phyloP scores from a whole-genome alignment of 2,329 filamentous ascomycete genomes.

The Aspergillus pseudoterreus region DNA sequence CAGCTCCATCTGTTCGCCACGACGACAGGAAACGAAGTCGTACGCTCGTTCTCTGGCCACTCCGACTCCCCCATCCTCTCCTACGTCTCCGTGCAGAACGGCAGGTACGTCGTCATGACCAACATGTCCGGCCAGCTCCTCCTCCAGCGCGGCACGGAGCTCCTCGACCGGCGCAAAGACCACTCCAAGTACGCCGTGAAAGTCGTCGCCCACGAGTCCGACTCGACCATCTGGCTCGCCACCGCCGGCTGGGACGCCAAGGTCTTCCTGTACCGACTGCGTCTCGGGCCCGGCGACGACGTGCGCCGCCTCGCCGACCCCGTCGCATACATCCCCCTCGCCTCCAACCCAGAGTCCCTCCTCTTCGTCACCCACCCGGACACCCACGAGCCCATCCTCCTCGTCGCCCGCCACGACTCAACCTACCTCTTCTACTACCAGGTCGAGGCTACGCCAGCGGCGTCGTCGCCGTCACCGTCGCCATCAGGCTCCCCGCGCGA shows the following conservation, averaged over 20 bases:
- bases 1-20: constrained; percentile 46
- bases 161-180: constrained; percentile 51
- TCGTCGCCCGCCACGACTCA: constrained; percentile 56
- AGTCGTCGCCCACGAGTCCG: constrained; percentile 35
- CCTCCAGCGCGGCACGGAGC: constrained; percentile 43
- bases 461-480: background rate
- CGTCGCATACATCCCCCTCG: constrained; percentile 24
- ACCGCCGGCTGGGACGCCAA: constrained; percentile 62
- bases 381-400: constrained; percentile 44
- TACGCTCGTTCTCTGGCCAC: constrained; percentile 25
- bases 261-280: constrained; percentile 48
- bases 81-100: constrained; percentile 39
- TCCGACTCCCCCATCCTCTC: constrained; percentile 51
- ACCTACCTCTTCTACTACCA: constrained; percentile 57
- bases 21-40: constrained; percentile 13
- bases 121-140: constrained; percentile 59
- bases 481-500: constrained; percentile 10
- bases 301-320: constrained; percentile 22
- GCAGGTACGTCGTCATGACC: constrained; percentile 47
- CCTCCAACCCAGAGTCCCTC: constrained; percentile 57
- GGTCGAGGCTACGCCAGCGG: constrained; percentile 11
- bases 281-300: constrained; percentile 7
- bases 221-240: constrained; percentile 42
- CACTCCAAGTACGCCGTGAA: constrained; percentile 59
- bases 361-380: constrained; percentile 52